Conservation (phyloP, 768 basidiomycete genomes). For the Lactarius quietus region DNA sequence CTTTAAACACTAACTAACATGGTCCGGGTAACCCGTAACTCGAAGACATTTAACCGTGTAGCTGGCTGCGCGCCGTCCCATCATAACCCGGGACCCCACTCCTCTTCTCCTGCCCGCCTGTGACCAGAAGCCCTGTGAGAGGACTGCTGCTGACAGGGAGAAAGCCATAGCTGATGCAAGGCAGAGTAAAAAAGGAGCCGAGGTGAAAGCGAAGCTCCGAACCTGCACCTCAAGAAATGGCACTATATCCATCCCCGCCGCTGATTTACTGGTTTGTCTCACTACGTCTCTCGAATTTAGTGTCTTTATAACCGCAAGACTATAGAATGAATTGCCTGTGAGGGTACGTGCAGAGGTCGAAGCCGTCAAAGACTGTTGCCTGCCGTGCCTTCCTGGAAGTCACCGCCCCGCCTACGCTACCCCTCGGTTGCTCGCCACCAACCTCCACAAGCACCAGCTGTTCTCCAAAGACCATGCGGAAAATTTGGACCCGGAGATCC, state of each 20-base stretch:
- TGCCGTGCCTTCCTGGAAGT: not conserved
- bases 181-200: not conserved
- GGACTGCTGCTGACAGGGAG: not conserved
- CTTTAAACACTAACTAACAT: not conserved
- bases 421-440: not conserved
- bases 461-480: slow-evolving; percentile 12
- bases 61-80: not conserved
- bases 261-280: slow-evolving; percentile 2
- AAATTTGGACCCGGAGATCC: slow-evolving; percentile 4
- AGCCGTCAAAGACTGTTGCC: not conserved
- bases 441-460: slow-evolving; percentile 13
- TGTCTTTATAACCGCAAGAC: not conserved
- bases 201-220: not conserved
- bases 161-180: not conserved
- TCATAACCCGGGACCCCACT: not conserved
- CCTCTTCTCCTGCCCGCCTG: not conserved
- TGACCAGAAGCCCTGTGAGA: not conserved
- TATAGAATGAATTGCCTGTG: slow-evolving; percentile 12
- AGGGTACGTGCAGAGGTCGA: slow-evolving; percentile 13
- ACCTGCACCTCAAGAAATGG: not conserved
- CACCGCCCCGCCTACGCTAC: not conserved
- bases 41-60: not conserved
- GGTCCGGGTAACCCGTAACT: slow-evolving; percentile 2
- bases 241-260: not conserved
- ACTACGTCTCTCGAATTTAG: not conserved